A percentile compares a stretch with the other conserved stretches of the same genome.
phyloP scores from a whole-genome alignment of 805 yeast species.

The Sugiyamaella lignohabitans region DNA sequence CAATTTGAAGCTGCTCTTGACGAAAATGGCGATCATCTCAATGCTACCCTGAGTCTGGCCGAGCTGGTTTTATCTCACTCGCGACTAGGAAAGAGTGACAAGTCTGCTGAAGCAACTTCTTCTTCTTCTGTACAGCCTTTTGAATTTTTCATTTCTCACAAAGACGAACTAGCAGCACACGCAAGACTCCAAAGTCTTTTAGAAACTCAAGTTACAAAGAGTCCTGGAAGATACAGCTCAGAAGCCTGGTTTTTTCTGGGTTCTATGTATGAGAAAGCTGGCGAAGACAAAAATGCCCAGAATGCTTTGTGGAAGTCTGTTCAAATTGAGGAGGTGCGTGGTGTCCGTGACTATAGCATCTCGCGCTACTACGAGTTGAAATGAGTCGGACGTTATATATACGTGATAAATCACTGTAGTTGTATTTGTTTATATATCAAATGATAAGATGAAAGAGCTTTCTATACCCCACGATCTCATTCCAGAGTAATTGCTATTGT shows the following conservation, averaged over 20 bases:
- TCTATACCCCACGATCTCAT: background rate
- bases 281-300: constrained; percentile 45
- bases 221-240: constrained; percentile 40
- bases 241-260: constrained; percentile 72
- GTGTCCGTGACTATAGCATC: constrained; percentile 40
- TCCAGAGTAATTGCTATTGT: no score
- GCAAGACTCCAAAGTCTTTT: constrained; percentile 38
- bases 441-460: background rate
- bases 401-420: no score
- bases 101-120: background rate
- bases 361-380: constrained; percentile 9
- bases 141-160: constrained; percentile 42
- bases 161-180: constrained; percentile 55
- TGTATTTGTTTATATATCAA: background rate
- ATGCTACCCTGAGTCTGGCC: constrained; percentile 41
- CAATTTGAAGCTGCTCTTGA: constrained; percentile 62
- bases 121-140: background rate
- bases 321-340: constrained; percentile 51
- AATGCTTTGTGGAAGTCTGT: constrained; percentile 56
- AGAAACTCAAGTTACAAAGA: constrained; percentile 33
- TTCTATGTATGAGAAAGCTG: constrained; percentile 51
- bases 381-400: no score
- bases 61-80: constrained; percentile 16
- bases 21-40: constrained; percentile 41
- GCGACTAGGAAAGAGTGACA: background rate